Conservation (phyloP, 176 grass and related monocot species). For the Guadua angustifolia region DNA sequence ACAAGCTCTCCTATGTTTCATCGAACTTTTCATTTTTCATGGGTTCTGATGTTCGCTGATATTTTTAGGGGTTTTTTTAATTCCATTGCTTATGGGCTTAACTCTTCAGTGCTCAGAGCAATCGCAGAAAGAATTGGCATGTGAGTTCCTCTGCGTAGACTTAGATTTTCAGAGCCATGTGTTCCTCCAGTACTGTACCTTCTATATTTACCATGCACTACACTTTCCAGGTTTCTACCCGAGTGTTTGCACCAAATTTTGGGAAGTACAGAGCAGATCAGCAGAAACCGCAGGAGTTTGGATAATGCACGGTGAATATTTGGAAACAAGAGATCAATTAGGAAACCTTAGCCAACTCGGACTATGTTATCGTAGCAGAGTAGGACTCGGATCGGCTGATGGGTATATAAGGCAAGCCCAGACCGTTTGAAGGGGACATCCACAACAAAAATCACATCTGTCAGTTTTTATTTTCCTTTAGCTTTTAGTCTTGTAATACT, state of each 20-base stretch:
- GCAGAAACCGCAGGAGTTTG: constrained; percentile 83
- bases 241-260: constrained; percentile 68
- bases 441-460: too few relatives aligned
- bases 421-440: too few relatives aligned
- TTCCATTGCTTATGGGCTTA: constrained; percentile 94
- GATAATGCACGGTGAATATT: constrained; percentile 54
- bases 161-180: background rate
- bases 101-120: constrained; percentile 88
- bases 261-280: constrained; percentile 60
- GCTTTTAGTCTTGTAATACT: too few relatives aligned
- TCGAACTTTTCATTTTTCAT: background rate
- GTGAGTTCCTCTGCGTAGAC: constrained; percentile 52
- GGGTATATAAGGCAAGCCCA: too few relatives aligned
- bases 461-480: too few relatives aligned
- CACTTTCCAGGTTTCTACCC: constrained; percentile 69
- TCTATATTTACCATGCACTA: background rate
- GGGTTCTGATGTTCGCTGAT: background rate
- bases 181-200: background rate
- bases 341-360: too few relatives aligned
- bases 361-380: too few relatives aligned
- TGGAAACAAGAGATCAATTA: too few relatives aligned
- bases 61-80: constrained; percentile 80
- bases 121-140: constrained; percentile 78
- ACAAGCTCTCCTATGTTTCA: background rate
- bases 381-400: too few relatives aligned